Conservation (phyloP, 192 early-diverging fungal species). For the Backusella macrospora region DNA sequence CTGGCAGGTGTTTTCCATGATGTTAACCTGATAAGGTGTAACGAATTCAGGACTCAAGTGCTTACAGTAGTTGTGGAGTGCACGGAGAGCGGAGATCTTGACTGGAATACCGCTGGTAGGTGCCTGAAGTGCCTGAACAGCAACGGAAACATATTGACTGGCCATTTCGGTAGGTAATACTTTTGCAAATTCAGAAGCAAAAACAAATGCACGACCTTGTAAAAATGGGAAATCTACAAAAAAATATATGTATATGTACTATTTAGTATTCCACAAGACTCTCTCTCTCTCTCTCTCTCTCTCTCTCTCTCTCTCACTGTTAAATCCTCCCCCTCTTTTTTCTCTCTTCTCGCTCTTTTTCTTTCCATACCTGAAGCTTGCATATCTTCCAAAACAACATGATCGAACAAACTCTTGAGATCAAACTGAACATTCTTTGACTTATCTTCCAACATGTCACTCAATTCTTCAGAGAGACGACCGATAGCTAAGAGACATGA, state of each 20-base stretch:
- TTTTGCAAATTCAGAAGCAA: conserved; percentile 79
- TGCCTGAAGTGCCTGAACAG: conserved; percentile 67
- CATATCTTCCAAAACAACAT: conserved; percentile 78
- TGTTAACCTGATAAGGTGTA: conserved; percentile 56
- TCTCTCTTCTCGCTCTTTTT: background rate
- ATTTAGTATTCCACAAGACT: no score
- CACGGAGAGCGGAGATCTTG: conserved; percentile 70
- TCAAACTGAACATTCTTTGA: conserved; percentile 58
- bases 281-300: no score
- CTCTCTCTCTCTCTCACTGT: no score
- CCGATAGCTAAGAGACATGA: conserved; percentile 82
- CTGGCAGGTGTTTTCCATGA: conserved; percentile 62
- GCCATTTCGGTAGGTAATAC: conserved; percentile 69
- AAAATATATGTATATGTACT: background rate
- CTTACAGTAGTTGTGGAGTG: conserved; percentile 63
- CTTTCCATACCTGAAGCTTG: conserved; percentile 48
- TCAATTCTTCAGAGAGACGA: conserved; percentile 57
- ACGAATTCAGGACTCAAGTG: conserved; percentile 54
- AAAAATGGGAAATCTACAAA: conserved; percentile 71
- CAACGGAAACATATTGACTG: conserved; percentile 74
- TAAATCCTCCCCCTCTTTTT: no score
- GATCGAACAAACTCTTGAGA: conserved; percentile 77
- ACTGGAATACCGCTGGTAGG: conserved; percentile 59
- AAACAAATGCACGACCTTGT: conserved; percentile 89
- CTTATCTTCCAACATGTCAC: conserved; percentile 53